Evolutionary conservation across 192 early-diverging fungal species (phyloP).

Genomic region (Mortierella claussenii): DNA sequence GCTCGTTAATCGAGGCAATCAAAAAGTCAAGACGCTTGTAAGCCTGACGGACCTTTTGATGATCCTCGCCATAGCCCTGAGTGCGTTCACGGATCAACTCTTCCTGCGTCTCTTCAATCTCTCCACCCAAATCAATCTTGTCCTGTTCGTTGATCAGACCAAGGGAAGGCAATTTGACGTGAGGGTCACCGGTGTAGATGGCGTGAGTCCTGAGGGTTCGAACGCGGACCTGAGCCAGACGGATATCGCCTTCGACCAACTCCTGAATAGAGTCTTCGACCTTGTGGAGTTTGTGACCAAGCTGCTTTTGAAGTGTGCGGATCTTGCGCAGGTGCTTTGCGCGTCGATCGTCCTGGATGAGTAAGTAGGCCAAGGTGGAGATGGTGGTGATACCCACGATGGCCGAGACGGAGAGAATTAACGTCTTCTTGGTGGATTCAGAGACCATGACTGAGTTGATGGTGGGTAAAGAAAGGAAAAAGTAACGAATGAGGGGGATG

Average conservation of each 20-base stretch:
- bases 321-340: conserved; percentile 36
- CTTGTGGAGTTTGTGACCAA: conserved; percentile 13
- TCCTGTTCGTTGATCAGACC: conserved; percentile 31
- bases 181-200: conserved; percentile 23
- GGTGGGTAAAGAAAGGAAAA: not conserved
- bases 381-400: conserved; percentile 44
- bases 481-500: not conserved
- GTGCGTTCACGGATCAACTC: conserved; percentile 36
- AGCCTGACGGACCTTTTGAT: conserved; percentile 28
- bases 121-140: conserved; percentile 10
- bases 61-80: conserved; percentile 24
- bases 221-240: conserved; percentile 38
- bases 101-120: conserved; percentile 28
- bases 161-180: conserved; percentile 16
- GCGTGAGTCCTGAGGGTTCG: conserved; percentile 22
- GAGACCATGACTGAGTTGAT: conserved; percentile 34
- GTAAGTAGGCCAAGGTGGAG: conserved; percentile 33
- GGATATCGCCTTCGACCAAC: conserved; percentile 26
- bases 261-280: conserved; percentile 19
- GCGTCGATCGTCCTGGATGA: conserved; percentile 49
- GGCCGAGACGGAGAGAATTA: conserved; percentile 38
- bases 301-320: conserved; percentile 24
- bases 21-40: conserved; percentile 45
- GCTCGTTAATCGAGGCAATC: conserved; percentile 33
- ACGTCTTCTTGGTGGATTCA: conserved; percentile 30